Conservation (phyloP, 1,284 basidiomycete species). For the Austroboletus niveus region DNA sequence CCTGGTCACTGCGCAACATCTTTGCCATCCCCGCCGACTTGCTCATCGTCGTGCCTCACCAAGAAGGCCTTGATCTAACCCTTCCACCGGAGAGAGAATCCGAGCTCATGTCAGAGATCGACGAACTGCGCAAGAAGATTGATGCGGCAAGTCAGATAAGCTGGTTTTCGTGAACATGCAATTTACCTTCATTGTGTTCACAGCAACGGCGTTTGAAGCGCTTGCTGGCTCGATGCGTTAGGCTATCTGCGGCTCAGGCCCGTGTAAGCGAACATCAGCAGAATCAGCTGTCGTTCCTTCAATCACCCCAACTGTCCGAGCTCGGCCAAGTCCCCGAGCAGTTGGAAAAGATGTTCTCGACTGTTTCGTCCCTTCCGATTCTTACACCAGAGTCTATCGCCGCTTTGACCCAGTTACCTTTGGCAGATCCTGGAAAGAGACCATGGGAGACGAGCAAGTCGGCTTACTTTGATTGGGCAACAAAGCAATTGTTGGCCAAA, state of each 20-base stretch:
- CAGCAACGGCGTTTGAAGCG: slow-evolving; percentile 67
- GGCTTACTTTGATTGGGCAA: slow-evolving; percentile 70
- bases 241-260: slow-evolving; percentile 44
- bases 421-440: slow-evolving; percentile 60
- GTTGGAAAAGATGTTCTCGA: slow-evolving; percentile 43
- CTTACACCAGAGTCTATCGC: slow-evolving; percentile 44
- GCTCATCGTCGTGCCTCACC: slow-evolving; percentile 68
- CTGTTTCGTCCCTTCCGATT: slow-evolving; percentile 49
- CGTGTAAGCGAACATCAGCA: slow-evolving; percentile 43
- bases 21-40: slow-evolving; percentile 65
- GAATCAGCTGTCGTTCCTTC: slow-evolving; percentile 46
- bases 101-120: slow-evolving; percentile 61
- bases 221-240: slow-evolving; percentile 46
- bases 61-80: slow-evolving; percentile 55
- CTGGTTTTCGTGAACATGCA: background rate
- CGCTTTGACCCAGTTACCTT: slow-evolving; percentile 38
- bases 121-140: slow-evolving; percentile 53
- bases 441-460: slow-evolving; percentile 66
- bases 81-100: slow-evolving; percentile 49
- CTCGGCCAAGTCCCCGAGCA: slow-evolving; percentile 39
- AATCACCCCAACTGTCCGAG: slow-evolving; percentile 32
- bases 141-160: slow-evolving; percentile 50
- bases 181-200: slow-evolving; percentile 5
- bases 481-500: slow-evolving; percentile 50
- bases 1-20: slow-evolving; percentile 75